Base-by-base conservation (phyloP, 78 protist species). In the Dictyostelium intermedium region DNA sequence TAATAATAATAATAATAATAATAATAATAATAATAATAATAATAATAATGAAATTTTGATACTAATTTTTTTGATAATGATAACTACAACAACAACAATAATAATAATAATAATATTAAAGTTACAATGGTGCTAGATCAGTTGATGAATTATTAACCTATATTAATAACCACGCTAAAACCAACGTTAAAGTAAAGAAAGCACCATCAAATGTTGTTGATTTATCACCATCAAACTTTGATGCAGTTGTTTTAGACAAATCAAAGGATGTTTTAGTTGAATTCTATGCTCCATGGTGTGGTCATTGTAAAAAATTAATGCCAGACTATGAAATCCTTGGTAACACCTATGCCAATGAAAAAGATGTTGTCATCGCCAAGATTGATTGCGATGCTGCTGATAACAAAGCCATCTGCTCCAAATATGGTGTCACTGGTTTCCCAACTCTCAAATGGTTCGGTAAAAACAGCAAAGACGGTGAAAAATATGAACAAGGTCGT, bases 201-300 rank as follows among this genome's bases (percentile, higher is more conserved):
- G 72, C 93, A 13, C 91, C 96, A 66, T 32, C 95, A 69, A 79
- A 84, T 73, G 97, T 94, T 72, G 92, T 86, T 50, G 97, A 79
- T 37, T 84, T 97, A 91, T 78, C 74, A 18, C 94, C 97, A 53
- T 20, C 91, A 56, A 95, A 84, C 91, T 97, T 97, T 72, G 97
- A 92, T 13, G 5, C 18, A 27, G 30, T 77, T 27, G 98, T 85
- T 61, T 56, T 86, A 84, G 96, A 96, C 83, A 23, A 4, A 13
- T 18, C 25, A 53, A 96, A 96, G 85, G 91, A 96, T 50, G 96
- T 93, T 32, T 83, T 96, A 43, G 98, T 96, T 41, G 96, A 96
- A 79, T 96, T 96, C 93, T 96, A 80, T 85, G 98, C 98, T 18
- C 98, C 98, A 66, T 87, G 99, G 99, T 98, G 99, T 74, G 99